A percentile compares a stretch with the other conserved stretches of the same genome.
Evolutionary conservation across 768 basidiomycete genomes (phyloP).

Genomic region (Phanerodontia chrysosporium): DNA sequence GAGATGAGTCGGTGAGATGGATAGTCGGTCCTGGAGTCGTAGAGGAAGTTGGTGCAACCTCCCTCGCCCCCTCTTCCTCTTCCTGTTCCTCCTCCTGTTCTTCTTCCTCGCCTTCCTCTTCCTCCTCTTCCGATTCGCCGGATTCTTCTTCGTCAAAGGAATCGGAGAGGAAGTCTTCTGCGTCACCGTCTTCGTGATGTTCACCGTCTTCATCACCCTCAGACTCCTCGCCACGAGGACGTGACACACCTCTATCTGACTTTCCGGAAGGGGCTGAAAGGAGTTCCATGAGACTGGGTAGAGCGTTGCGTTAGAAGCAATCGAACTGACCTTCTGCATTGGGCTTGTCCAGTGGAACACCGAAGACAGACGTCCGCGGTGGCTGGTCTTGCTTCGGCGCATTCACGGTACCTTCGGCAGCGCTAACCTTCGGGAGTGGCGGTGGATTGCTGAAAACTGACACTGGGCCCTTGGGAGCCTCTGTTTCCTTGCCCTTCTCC

Average conservation of each 20-base stretch:
- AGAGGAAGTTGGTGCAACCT: constrained; percentile 11
- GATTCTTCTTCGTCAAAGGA: constrained; percentile 26
- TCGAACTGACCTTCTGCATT: neutral
- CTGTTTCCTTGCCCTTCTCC: neutral
- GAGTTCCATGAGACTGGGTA: too few species aligned
- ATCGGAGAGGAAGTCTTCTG: constrained; percentile 22
- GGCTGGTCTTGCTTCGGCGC: neutral
- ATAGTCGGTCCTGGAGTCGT: constrained; percentile 3
- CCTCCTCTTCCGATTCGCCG: constrained; percentile 26
- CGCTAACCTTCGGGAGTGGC: neutral
- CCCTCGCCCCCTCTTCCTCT: constrained; percentile 30
- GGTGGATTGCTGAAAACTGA: constrained; percentile 15
- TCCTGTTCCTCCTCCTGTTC: constrained; percentile 19
- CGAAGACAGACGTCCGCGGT: neutral
- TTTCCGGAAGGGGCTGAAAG: neutral
- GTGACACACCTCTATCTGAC: neutral
- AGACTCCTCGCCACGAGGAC: constrained; percentile 1
- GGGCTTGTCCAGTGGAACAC: neutral
- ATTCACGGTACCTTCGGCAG: neutral
- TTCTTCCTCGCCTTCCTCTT: constrained; percentile 25
- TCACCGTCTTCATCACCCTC: constrained; percentile 6
- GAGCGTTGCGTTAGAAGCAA: neutral
- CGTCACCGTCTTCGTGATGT: constrained; percentile 15
- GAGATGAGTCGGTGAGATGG: constrained; percentile 6
- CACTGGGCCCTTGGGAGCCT: constrained; percentile 10